Evolutionary conservation across 305 asterid species (phyloP), one percentile per base, ranked within the genome.

Genomic region (Plantago rigida): DNA sequence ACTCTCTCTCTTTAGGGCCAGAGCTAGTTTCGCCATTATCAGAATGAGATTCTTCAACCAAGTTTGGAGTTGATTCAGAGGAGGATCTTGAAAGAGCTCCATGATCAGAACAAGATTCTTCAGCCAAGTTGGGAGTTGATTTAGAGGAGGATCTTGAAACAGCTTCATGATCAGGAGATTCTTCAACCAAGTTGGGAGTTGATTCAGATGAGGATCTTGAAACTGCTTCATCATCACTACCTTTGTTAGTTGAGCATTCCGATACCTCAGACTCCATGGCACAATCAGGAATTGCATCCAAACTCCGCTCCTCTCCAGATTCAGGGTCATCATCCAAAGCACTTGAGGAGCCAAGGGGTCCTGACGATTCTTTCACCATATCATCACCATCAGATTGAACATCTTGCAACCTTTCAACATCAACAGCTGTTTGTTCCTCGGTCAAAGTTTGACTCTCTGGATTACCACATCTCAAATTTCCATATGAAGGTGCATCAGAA

Each of bases 401-500:
- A 13, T 50, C 45, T 71, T 56, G 28, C 26, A 12, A 60, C 63
- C 44, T 28, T 46, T 71, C 81, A 66, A 51, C 71, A 62, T 79
- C 74, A 28, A 15, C 50, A 57, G 34, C 56, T 52, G 51, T 56
- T 49, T 68, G 67, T 63, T 76, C 78, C 67, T 66, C 74, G 46
- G 56, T 63, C 59, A 13, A 19, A 56, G 52, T 59, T 69, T 65
- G 81, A 63, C 60, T 56, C 68, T 64, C 79, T 55, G 22, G 65
- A 63, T 63, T 68, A 65, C 53, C n/a, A 31, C 59, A 68, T 34
- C 47, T 50, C 68, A 60, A 55, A 55, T 65, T 51, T 56, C 64
- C 70, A 76, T 53, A 59, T 4, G 66, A 62, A 60, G 72, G 47
- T 12, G 78, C 69, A 68, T 67, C 68, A 45, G 70, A 65, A 47